Conservation (phyloP, 2,329 filamentous ascomycete species). For the Diaporthe eres region DNA sequence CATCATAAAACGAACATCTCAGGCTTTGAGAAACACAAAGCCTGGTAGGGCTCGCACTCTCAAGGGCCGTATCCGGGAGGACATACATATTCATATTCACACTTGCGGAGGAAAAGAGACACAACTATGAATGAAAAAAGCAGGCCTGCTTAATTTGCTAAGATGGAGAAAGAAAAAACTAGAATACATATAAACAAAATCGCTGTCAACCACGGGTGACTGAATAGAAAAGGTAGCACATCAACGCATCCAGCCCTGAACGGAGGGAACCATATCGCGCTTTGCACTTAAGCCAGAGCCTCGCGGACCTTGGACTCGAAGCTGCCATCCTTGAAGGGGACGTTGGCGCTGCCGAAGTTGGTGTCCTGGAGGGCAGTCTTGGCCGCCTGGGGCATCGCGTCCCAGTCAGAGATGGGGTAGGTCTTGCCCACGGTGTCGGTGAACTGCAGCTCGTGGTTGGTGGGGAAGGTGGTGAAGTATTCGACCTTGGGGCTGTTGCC, state of each 20-base stretch:
- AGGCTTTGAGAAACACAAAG: not conserved
- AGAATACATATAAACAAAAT: not conserved
- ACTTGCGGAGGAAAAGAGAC: no score
- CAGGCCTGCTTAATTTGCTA: constrained; percentile 7
- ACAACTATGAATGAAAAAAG: not conserved
- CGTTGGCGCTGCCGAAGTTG: constrained; percentile 57
- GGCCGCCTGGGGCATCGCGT: constrained; percentile 52
- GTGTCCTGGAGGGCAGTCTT: constrained; percentile 51
- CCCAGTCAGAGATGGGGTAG: constrained; percentile 58
- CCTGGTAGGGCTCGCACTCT: no score
- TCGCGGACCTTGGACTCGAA: constrained; percentile 30
- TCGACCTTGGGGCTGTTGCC: constrained; percentile 48
- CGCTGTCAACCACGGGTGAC: constrained; percentile 6
- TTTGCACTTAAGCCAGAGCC: constrained; percentile 5
- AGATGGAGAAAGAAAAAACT: not conserved
- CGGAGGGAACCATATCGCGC: not conserved
- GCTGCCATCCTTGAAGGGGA: constrained; percentile 53
- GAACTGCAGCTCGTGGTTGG: constrained; percentile 56
- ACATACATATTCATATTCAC: not conserved
- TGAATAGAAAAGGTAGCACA: not conserved
- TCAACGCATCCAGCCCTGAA: not conserved
- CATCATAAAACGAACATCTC: not conserved
- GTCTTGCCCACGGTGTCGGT: constrained; percentile 53
- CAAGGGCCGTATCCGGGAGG: no score
- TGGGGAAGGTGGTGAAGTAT: constrained; percentile 50